These are phyloP conservation scores for Gynochthodes officinalis DNA, from an alignment of 257 asterid species.

Conservation along the genomic window DNA sequence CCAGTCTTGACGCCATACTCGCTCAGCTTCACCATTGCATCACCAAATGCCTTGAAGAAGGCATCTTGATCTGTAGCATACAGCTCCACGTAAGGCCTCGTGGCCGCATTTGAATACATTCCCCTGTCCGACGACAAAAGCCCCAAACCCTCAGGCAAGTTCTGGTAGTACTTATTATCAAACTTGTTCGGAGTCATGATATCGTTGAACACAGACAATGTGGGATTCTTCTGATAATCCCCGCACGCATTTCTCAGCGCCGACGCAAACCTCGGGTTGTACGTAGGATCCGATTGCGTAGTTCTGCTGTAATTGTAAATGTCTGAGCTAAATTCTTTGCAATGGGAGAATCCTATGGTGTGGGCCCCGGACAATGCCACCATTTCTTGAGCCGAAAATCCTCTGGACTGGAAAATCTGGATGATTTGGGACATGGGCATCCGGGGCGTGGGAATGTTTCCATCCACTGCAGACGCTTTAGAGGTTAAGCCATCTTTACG, in stretches of 20 bases:
- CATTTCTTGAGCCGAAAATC: conserved; percentile 70
- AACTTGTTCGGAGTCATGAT: conserved; percentile 66
- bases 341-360: conserved; percentile 93
- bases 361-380: conserved; percentile 90
- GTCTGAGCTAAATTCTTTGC: conserved; percentile 73
- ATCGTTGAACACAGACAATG: conserved; percentile 78
- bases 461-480: conserved; percentile 48
- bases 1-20: conserved; percentile 63
- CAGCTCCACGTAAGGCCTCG: conserved; percentile 45
- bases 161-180: conserved; percentile 66
- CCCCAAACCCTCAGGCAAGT: conserved; percentile 65
- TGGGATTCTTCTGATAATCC: conserved; percentile 51
- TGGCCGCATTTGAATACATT: conserved; percentile 55
- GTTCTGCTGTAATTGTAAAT: conserved; percentile 57
- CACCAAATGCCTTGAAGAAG: conserved; percentile 67
- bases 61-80: conserved; percentile 53
- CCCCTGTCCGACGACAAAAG: conserved; percentile 63
- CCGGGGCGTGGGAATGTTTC: conserved; percentile 64
- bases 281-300: conserved; percentile 56
- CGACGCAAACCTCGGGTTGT: conserved; percentile 62
- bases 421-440: conserved; percentile 60
- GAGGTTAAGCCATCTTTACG: conserved; percentile 61
- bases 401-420: conserved; percentile 49
- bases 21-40: conserved; percentile 84
- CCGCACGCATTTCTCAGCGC: conserved; percentile 59